These are phyloP conservation scores for Antrodiella citrinella DNA, from an alignment of 768 basidiomycete species.

Conservation along the genomic window DNA sequence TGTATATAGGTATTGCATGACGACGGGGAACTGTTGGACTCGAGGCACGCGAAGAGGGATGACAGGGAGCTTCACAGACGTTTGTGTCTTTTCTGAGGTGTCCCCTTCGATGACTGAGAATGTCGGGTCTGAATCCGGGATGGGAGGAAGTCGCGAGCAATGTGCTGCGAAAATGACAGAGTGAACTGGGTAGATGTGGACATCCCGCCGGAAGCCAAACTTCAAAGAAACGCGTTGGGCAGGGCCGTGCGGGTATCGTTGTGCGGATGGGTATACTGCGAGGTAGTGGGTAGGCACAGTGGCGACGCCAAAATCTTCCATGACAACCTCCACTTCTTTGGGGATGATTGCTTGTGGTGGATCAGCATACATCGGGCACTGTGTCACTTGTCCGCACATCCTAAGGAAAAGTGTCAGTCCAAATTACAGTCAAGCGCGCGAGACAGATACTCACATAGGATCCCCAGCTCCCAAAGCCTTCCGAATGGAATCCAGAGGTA, in stretches of 20 bases:
- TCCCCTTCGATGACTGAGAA: not conserved
- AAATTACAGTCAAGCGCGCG: too few relatives aligned
- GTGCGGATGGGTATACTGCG: conserved; percentile 6
- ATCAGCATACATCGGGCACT: conserved; percentile 1
- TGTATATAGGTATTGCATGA: not conserved
- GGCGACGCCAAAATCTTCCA: conserved; percentile 12
- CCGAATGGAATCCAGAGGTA: not conserved
- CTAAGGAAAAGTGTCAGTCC: too few relatives aligned
- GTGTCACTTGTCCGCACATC: not conserved
- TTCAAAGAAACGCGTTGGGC: not conserved
- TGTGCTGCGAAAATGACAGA: conserved; percentile 4
- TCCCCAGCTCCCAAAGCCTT: not conserved
- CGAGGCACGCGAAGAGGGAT: conserved; percentile 2
- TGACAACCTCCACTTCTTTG: conserved; percentile 9
- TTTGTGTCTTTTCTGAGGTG: not conserved
- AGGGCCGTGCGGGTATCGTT: not conserved
- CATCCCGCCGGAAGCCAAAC: not conserved
- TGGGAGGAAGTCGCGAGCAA: conserved; percentile 1
- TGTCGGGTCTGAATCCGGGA: not conserved
- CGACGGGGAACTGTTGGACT: not conserved
- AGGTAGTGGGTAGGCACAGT: conserved; percentile 14
- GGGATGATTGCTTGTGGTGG: conserved; percentile 9
- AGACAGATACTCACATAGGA: not conserved
- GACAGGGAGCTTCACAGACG: not conserved
- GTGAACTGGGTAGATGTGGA: conserved; percentile 5